Conservation (phyloP, 192 early-diverging fungal species). For the Backusella circina region DNA sequence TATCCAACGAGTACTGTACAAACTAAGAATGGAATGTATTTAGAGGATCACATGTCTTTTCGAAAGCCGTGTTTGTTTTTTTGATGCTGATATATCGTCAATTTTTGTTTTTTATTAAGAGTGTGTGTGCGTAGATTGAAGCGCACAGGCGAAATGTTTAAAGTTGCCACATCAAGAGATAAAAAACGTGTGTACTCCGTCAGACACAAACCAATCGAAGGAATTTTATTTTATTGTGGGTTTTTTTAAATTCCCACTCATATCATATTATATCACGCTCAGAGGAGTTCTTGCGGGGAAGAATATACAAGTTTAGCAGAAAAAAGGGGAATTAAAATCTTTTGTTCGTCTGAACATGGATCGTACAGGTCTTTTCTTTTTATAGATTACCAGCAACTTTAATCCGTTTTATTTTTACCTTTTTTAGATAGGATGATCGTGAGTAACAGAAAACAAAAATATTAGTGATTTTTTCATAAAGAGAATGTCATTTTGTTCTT, state of each 20-base stretch:
- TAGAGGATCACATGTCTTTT: neutral
- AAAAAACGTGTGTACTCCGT: slow-evolving; percentile 1
- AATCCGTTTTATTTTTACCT: neutral
- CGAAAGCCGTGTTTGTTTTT: neutral
- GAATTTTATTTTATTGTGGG: neutral
- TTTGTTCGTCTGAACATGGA: neutral
- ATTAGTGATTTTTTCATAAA: neutral
- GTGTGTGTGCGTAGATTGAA: neutral
- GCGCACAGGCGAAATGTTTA: slow-evolving; percentile 1
- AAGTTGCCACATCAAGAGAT: slow-evolving; percentile 2
- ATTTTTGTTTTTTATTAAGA: neutral
- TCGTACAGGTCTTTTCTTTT: neutral
- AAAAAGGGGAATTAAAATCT: neutral
- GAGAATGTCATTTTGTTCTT: neutral
- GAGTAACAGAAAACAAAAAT: neutral
- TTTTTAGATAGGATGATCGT: neutral
- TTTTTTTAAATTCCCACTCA: neutral
- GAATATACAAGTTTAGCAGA: slow-evolving; percentile 3
- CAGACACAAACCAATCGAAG: neutral
- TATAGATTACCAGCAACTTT: slow-evolving; percentile 3
- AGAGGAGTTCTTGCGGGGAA: neutral
- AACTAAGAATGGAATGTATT: neutral
- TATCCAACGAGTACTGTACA: neutral
- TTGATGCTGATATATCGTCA: neutral
- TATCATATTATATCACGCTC: neutral